A percentile compares a stretch with the other conserved stretches of the same genome.
Conservation (phyloP, 2,329 filamentous ascomycete species). For the Aspergillaceae sp. region DNA sequence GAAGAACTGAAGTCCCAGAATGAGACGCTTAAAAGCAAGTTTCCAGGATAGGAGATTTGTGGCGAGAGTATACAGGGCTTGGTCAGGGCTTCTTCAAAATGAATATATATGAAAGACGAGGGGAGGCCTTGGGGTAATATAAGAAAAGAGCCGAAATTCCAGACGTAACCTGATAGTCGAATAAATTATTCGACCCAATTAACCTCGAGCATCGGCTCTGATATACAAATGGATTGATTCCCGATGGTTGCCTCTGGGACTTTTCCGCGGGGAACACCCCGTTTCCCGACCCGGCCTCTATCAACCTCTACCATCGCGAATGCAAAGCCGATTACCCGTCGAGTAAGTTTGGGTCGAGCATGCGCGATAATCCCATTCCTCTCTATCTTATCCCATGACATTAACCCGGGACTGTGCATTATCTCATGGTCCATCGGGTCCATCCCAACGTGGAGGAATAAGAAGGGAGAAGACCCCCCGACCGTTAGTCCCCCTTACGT, state of each 20-base stretch:
- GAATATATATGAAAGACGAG: too few relatives aligned
- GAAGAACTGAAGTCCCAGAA: background rate
- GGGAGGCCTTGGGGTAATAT: background rate
- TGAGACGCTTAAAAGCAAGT: background rate
- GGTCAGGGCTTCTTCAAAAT: background rate
- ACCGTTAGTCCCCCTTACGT: background rate
- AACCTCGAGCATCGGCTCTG: slow-evolving; percentile 10
- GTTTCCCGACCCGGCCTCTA: slow-evolving; percentile 23
- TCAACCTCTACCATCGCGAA: background rate
- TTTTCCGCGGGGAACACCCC: slow-evolving; percentile 29
- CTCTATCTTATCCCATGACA: slow-evolving; percentile 1
- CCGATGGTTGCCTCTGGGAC: slow-evolving; percentile 8
- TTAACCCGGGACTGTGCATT: too few relatives aligned
- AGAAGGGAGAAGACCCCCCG: too few relatives aligned
- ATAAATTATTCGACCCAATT: background rate
- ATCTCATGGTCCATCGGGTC: too few relatives aligned
- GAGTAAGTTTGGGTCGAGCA: slow-evolving; percentile 21
- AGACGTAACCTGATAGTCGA: background rate
- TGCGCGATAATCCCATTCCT: slow-evolving; percentile 2
- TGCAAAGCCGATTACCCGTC: slow-evolving; percentile 15
- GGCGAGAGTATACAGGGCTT: too few relatives aligned
- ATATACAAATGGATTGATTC: slow-evolving; percentile 23
- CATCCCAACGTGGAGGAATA: too few relatives aligned
- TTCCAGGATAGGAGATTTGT: background rate
- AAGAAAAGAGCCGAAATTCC: background rate